Conservation (phyloP, 148 eudicot genomes). For the Silene uniflora region DNA sequence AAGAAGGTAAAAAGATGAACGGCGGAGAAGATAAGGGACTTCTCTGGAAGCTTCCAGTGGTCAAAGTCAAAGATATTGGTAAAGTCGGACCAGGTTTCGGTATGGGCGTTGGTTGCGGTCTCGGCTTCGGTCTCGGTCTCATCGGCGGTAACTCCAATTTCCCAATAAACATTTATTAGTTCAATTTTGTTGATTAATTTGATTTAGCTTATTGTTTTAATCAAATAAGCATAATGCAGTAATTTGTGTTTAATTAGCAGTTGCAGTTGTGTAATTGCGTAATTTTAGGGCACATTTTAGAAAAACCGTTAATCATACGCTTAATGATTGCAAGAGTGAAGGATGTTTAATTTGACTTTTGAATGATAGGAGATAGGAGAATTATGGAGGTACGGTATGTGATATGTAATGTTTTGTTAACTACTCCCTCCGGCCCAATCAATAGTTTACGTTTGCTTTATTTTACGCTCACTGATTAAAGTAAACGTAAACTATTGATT, state of each 20-base stretch:
- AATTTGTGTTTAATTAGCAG: background rate
- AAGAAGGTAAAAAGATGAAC: constrained; percentile 4
- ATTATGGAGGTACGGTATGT: background rate
- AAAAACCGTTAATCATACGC: background rate
- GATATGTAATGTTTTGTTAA: background rate
- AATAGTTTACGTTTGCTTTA: too few relatives aligned
- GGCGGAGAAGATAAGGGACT: constrained; percentile 43
- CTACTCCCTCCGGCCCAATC: too few relatives aligned
- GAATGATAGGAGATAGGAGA: background rate
- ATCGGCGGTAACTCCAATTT: constrained; percentile 43
- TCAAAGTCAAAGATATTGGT: constrained; percentile 45
- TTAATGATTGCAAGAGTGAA: too few relatives aligned
- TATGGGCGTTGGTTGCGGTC: constrained; percentile 44
- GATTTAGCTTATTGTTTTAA: too few relatives aligned
- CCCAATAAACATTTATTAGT: background rate
- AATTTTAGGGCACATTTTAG: too few relatives aligned
- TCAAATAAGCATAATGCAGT: background rate
- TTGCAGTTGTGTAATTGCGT: background rate
- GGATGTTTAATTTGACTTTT: background rate
- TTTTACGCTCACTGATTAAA: too few relatives aligned
- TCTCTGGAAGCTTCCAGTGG: constrained; percentile 59
- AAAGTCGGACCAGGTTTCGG: constrained; percentile 68
- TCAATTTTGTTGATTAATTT: constrained; percentile 2
- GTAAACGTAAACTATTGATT: too few relatives aligned
- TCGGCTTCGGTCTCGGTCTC: constrained; percentile 64